phyloP scores from a whole-genome alignment of 2,329 filamentous ascomycete species.

The Beauveria australis region DNA sequence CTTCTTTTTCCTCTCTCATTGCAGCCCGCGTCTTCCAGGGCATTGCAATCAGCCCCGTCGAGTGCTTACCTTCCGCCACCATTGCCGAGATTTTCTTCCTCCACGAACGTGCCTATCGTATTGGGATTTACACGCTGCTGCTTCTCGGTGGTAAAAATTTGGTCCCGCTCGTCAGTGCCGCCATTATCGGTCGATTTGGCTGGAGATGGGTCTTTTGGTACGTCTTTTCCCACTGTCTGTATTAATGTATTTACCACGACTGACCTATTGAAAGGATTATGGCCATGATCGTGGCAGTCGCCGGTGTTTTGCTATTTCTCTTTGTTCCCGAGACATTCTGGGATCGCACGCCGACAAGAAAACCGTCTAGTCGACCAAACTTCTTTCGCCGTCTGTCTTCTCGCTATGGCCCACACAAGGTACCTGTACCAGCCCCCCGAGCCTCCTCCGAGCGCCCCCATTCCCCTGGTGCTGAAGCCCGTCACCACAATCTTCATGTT shows the following conservation, averaged over 20 bases:
- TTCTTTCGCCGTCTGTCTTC: constrained; percentile 43
- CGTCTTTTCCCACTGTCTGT: constrained; percentile 18
- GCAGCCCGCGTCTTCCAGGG: constrained; percentile 81
- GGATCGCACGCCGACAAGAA: constrained; percentile 64
- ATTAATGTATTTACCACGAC: not conserved
- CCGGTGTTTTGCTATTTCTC: constrained; percentile 66
- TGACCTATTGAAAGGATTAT: constrained; percentile 52
- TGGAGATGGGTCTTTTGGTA: constrained; percentile 93
- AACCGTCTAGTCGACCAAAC: constrained; percentile 32
- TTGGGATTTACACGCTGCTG: constrained; percentile 87
- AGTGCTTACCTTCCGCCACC: constrained; percentile 86
- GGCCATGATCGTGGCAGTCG: constrained; percentile 68
- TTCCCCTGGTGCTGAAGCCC: constrained; percentile 15
- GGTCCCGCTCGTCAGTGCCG: constrained; percentile 78
- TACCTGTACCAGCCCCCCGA: constrained; percentile 4
- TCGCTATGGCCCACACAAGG: constrained; percentile 19
- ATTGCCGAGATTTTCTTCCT: constrained; percentile 96
- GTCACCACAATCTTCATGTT: constrained; percentile 23
- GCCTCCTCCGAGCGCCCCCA: constrained; percentile 11
- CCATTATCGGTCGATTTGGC: constrained; percentile 64
- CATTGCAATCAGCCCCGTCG: constrained; percentile 78
- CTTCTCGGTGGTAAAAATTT: constrained; percentile 88
- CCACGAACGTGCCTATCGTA: constrained; percentile 84
- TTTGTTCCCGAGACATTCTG: constrained; percentile 95
- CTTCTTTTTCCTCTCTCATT: constrained; percentile 70